A percentile compares a stretch with the other conserved stretches of the same genome.
These are phyloP conservation scores for Tuber calosporum DNA, from an alignment of 495 filamentous ascomycete species.

Conservation along the genomic window DNA sequence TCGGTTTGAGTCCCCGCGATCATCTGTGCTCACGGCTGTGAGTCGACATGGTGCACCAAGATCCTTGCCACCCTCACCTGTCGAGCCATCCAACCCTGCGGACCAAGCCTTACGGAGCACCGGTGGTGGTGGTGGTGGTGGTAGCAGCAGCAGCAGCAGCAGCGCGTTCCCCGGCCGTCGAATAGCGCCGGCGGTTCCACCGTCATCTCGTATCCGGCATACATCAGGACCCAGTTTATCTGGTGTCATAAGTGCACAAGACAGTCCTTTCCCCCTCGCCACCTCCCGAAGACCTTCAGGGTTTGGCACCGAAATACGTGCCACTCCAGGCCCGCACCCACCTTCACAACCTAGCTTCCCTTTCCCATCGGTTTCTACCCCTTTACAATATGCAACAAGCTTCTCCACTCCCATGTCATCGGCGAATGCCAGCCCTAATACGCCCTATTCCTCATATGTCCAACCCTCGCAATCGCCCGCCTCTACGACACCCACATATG, in stretches of 20 bases:
- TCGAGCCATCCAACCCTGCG: constrained; percentile 33
- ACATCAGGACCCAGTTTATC: constrained; percentile 33
- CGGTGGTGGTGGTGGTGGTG: constrained; percentile 22
- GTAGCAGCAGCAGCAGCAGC: too few species aligned
- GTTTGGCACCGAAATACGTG: constrained; percentile 26
- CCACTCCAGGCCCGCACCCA: constrained; percentile 22
- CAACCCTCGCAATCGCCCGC: constrained; percentile 33
- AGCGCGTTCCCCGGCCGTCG: constrained; percentile 28
- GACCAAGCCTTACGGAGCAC: constrained; percentile 23
- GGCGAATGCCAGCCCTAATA: constrained; percentile 36
- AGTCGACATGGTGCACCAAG: constrained; percentile 31
- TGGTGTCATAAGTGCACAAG: constrained; percentile 36
- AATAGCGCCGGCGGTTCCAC: constrained; percentile 35
- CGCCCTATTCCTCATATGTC: constrained; percentile 39
- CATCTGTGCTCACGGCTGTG: constrained; percentile 22
- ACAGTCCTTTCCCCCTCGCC: constrained; percentile 33
- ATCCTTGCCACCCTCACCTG: constrained; percentile 37
- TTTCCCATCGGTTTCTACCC: constrained; percentile 27
- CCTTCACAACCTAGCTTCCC: constrained; percentile 24
- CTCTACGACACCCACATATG: constrained; percentile 36
- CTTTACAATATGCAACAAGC: constrained; percentile 34
- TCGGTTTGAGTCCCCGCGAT: constrained; percentile 35
- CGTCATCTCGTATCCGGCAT: constrained; percentile 29
- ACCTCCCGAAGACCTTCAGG: constrained; percentile 28
- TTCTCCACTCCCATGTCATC: constrained; percentile 39